phyloP scores from a whole-genome alignment of 1,139 yeast species.

The Lodderomyces oxycetoniae region DNA sequence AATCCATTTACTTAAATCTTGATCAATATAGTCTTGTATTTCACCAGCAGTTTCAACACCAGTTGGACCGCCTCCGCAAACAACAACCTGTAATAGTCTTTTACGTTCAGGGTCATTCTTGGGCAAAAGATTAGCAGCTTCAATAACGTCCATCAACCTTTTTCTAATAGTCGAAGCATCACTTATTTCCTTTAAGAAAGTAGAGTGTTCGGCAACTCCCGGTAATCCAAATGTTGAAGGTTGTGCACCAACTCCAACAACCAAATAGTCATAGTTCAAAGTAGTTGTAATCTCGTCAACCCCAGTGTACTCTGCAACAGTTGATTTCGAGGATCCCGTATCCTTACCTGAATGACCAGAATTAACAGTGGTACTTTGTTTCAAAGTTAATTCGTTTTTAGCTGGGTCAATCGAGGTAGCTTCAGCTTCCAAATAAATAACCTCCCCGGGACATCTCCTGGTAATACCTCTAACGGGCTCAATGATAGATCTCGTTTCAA shows the following conservation, averaged over 20 bases:
- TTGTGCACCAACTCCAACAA: slow-evolving; percentile 88
- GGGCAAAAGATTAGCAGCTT: slow-evolving; percentile 75
- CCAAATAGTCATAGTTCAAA: slow-evolving; percentile 70
- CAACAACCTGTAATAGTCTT: slow-evolving; percentile 75
- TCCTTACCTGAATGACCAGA: slow-evolving; percentile 53
- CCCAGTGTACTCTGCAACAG: slow-evolving; percentile 35
- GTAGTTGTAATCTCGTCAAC: slow-evolving; percentile 45
- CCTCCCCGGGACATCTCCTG: slow-evolving; percentile 67
- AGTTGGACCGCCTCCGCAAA: slow-evolving; percentile 96
- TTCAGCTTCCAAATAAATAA: slow-evolving; percentile 84
- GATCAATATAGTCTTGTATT: slow-evolving; percentile 88
- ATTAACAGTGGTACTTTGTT: slow-evolving; percentile 49
- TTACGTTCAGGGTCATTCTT: slow-evolving; percentile 73
- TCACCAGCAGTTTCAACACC: slow-evolving; percentile 98
- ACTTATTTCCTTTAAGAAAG: slow-evolving; percentile 80
- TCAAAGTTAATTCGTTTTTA: slow-evolving; percentile 43
- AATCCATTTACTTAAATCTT: slow-evolving; percentile 83
- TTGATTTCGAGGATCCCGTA: slow-evolving; percentile 48
- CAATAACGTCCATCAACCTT: slow-evolving; percentile 74
- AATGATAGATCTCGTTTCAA: slow-evolving; percentile 83
- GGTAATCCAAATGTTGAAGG: slow-evolving; percentile 92
- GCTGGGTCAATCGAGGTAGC: slow-evolving; percentile 78
- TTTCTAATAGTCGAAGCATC: slow-evolving; percentile 76
- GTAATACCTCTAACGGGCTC: slow-evolving; percentile 79
- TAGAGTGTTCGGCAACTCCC: slow-evolving; percentile 84